Conservation (phyloP, 2,329 filamentous ascomycete genomes). For the Fusarium equiseti region DNA sequence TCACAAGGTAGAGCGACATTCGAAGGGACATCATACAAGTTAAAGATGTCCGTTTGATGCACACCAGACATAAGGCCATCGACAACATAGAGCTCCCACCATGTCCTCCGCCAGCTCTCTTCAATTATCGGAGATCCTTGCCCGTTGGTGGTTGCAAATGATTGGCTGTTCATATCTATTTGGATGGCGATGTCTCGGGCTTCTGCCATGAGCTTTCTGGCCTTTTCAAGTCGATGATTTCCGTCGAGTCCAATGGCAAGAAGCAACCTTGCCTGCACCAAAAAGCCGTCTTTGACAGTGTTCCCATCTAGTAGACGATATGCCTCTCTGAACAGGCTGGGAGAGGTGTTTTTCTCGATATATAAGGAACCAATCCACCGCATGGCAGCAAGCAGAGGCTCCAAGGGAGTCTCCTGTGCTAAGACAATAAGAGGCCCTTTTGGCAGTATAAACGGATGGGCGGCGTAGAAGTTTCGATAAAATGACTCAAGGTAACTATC, state of each 20-base stretch:
- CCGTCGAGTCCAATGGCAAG: slow-evolving; percentile 7
- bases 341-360: neutral
- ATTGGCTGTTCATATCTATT: neutral
- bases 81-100: slow-evolving; percentile 19
- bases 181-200: neutral
- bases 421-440: neutral
- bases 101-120: slow-evolving; percentile 17
- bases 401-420: neutral
- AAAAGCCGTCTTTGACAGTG: neutral
- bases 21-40: neutral
- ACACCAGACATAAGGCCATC: slow-evolving; percentile 12
- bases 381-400: neutral
- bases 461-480: neutral
- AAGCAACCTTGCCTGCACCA: slow-evolving; percentile 9
- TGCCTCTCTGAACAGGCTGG: neutral
- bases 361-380: slow-evolving; percentile 13
- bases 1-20: slow-evolving; percentile 7
- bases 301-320: neutral
- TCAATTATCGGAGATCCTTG: neutral
- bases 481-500: slow-evolving; percentile 1
- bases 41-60: slow-evolving; percentile 11
- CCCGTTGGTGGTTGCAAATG: neutral
- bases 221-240: neutral
- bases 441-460: slow-evolving; percentile 3
- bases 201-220: neutral